Evolutionary conservation across 1,139 yeast species (phyloP).

Genomic region (Waltiozyma sp.): DNA sequence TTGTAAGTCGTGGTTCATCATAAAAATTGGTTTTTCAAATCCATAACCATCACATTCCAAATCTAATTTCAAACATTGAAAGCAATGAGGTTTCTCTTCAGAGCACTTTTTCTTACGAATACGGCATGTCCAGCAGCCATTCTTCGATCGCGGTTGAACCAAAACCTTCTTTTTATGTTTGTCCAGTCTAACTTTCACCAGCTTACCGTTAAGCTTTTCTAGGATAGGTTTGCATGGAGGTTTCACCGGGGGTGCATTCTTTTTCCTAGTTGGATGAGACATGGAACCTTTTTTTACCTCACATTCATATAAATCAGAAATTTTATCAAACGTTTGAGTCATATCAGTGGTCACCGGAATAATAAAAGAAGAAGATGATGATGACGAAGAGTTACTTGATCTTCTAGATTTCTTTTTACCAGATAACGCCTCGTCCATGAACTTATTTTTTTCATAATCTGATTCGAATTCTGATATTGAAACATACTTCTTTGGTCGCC

Average conservation of each 20-base stretch:
- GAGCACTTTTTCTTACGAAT: constrained; percentile 56
- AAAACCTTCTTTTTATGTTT: constrained; percentile 4
- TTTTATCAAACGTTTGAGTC: no score
- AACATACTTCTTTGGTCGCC: not conserved
- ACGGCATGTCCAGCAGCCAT: constrained; percentile 64
- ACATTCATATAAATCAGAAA: not conserved
- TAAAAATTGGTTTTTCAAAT: constrained; percentile 40
- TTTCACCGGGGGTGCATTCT: not conserved
- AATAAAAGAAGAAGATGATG: constrained; percentile 2
- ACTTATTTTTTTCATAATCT: no score
- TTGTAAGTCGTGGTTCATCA: constrained; percentile 31
- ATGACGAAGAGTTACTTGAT: not conserved
- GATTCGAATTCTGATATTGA: not conserved
- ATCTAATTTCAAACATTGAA: constrained; percentile 40
- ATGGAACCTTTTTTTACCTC: not conserved
- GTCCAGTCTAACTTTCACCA: not conserved
- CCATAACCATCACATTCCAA: constrained; percentile 43
- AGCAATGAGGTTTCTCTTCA: constrained; percentile 47
- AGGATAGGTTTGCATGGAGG: constrained; percentile 1
- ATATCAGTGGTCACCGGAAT: no score
- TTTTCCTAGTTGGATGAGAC: not conserved
- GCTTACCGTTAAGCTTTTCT: not conserved
- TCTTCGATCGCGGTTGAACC: constrained; percentile 34
- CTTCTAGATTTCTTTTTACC: not conserved
- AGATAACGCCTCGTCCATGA: no score